These are phyloP conservation scores for Grigorovia jiainica DNA, from an alignment of 805 yeast species.

Conservation along the genomic window DNA sequence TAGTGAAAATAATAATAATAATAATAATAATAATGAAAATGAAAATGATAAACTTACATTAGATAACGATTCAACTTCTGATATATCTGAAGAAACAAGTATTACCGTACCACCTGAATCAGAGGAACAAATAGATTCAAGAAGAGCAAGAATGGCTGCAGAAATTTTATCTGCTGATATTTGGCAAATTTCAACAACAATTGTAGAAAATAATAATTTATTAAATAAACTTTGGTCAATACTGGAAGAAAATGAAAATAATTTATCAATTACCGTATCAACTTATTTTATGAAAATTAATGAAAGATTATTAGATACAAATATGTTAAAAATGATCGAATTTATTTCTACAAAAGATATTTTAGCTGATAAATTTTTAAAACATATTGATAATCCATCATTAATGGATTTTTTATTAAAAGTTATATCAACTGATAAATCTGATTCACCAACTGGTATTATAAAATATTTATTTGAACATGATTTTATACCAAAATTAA, in stretches of 20 bases:
- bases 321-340: constrained; percentile 64
- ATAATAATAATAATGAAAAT: background rate
- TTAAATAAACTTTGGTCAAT: constrained; percentile 70
- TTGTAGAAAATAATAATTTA: constrained; percentile 62
- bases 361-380: constrained; percentile 70
- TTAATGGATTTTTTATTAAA: constrained; percentile 86
- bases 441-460: constrained; percentile 81
- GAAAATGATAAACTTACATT: background rate
- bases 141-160: constrained; percentile 63
- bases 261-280: constrained; percentile 65
- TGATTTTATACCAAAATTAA: constrained; percentile 58
- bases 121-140: constrained; percentile 30
- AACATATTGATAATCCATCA: constrained; percentile 86
- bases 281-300: constrained; percentile 85
- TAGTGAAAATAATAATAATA: background rate
- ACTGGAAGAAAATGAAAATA: constrained; percentile 50
- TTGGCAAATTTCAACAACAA: constrained; percentile 86
- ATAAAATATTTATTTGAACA: constrained; percentile 68
- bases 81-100: constrained; percentile 28
- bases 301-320: constrained; percentile 81
- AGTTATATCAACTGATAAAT: constrained; percentile 85
- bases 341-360: constrained; percentile 58
- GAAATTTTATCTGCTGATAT: constrained; percentile 86
- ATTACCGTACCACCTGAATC: constrained; percentile 30
- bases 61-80: constrained; percentile 4